These are phyloP conservation scores for Ustilago tritici DNA, from an alignment of 1,284 basidiomycete genomes.

Conservation along the genomic window DNA sequence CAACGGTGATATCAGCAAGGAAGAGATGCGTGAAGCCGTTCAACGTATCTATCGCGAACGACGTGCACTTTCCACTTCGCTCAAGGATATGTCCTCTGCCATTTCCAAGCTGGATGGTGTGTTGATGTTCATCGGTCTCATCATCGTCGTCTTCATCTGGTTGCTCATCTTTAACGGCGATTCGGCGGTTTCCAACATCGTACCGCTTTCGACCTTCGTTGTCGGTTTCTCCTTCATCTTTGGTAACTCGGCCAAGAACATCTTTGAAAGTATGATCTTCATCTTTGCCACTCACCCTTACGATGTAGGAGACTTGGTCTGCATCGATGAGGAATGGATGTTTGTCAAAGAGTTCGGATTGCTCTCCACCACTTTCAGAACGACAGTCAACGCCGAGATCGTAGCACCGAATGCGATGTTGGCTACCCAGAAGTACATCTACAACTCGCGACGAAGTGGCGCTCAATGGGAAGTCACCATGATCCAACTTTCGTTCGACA, in stretches of 20 bases:
- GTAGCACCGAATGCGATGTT: slow-evolving; percentile 84
- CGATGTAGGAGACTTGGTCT: slow-evolving; percentile 69
- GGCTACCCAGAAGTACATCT: slow-evolving; percentile 79
- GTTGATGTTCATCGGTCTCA: slow-evolving; percentile 76
- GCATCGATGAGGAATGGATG: slow-evolving; percentile 68
- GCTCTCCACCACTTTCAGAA: slow-evolving; percentile 82
- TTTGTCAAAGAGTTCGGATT: slow-evolving; percentile 75
- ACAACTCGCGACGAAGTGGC: slow-evolving; percentile 71
- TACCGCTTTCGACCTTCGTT: slow-evolving; percentile 83
- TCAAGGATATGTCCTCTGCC: slow-evolving; percentile 71
- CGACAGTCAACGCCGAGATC: slow-evolving; percentile 81
- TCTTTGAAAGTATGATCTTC: slow-evolving; percentile 78
- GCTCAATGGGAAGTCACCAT: slow-evolving; percentile 81
- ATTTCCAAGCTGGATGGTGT: slow-evolving; percentile 64
- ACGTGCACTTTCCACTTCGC: slow-evolving; percentile 77
- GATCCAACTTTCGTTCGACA: slow-evolving; percentile 66
- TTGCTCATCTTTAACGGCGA: slow-evolving; percentile 81
- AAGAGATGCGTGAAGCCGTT: slow-evolving; percentile 86
- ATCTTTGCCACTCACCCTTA: slow-evolving; percentile 76
- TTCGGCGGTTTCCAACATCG: slow-evolving; percentile 80
- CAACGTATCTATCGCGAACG: slow-evolving; percentile 84
- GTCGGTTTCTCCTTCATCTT: slow-evolving; percentile 72
- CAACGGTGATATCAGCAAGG: slow-evolving; percentile 83
- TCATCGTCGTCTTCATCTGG: slow-evolving; percentile 79
- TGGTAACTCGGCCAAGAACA: slow-evolving; percentile 82